These are phyloP conservation scores for Truncatella angustata DNA, from an alignment of 2,329 filamentous ascomycete genomes.

Conservation along the genomic window DNA sequence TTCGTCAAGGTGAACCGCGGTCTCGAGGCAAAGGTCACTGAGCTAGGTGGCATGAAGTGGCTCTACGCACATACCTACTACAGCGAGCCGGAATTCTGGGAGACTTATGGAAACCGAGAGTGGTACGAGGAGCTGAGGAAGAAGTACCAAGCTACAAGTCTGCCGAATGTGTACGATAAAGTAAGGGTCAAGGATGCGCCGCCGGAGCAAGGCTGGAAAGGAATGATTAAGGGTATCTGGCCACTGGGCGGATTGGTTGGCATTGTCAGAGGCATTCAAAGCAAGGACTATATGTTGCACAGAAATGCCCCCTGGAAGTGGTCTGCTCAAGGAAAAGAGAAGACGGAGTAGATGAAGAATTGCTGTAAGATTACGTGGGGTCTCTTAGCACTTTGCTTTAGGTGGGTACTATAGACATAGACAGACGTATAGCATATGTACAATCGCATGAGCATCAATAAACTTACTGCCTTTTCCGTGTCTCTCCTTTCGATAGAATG, in stretches of 20 bases:
- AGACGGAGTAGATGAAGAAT: slow-evolving; percentile 18
- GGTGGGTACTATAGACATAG: neutral
- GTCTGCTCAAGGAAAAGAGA: slow-evolving; percentile 27
- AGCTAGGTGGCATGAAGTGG: slow-evolving; percentile 80
- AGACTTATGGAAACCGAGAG: slow-evolving; percentile 53
- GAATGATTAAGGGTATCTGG: slow-evolving; percentile 46
- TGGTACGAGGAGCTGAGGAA: slow-evolving; percentile 62
- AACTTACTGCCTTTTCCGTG: too few relatives aligned
- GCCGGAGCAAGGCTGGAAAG: slow-evolving; percentile 37
- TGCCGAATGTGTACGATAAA: slow-evolving; percentile 72
- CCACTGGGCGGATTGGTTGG: slow-evolving; percentile 60
- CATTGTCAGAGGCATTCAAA: slow-evolving; percentile 57
- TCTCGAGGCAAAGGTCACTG: slow-evolving; percentile 66
- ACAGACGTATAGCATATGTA: neutral
- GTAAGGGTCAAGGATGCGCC: slow-evolving; percentile 54
- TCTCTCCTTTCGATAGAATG: too few relatives aligned
- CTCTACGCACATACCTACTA: slow-evolving; percentile 87
- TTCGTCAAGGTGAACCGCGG: slow-evolving; percentile 70
- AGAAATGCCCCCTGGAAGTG: slow-evolving; percentile 53
- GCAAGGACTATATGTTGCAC: slow-evolving; percentile 54
- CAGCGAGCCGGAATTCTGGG: slow-evolving; percentile 68
- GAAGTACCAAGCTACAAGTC: slow-evolving; percentile 60
- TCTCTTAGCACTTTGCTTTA: too few relatives aligned
- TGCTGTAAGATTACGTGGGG: slow-evolving; percentile 10
- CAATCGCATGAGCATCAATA: neutral